These are phyloP conservation scores for Sarcomyxa edulis DNA, from an alignment of 768 basidiomycete genomes.

Conservation along the genomic window DNA sequence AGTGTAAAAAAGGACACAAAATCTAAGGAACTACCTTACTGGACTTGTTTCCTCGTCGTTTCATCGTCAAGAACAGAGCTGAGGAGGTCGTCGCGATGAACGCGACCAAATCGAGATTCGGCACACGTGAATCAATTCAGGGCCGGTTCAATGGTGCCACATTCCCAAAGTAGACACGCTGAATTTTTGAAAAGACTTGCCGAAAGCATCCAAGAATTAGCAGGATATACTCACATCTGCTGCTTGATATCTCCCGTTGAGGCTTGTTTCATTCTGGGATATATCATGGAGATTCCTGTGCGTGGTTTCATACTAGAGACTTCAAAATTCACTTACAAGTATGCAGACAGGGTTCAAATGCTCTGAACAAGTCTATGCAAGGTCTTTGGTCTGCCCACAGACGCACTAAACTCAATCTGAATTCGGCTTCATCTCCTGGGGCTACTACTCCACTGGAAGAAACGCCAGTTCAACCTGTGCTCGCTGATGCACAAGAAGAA, in stretches of 20 bases:
- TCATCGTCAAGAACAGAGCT: slow-evolving; percentile 22
- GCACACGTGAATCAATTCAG: slow-evolving; percentile 1
- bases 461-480: slow-evolving; percentile 10
- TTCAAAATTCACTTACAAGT: slow-evolving; percentile 25
- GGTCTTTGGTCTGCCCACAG: slow-evolving; percentile 70
- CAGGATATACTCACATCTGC: no score
- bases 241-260: no score
- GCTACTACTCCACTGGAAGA: slow-evolving; percentile 18
- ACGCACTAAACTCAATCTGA: slow-evolving; percentile 62
- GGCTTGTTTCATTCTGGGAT: no score
- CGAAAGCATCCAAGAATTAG: no score
- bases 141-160: slow-evolving; percentile 1
- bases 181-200: no score
- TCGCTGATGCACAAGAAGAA: slow-evolving; percentile 14
- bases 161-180: no score
- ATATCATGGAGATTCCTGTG: no score
- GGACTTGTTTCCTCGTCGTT: slow-evolving; percentile 60
- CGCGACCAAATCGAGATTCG: neutral
- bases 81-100: neutral
- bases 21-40: slow-evolving; percentile 49
- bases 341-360: slow-evolving; percentile 66
- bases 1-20: neutral
- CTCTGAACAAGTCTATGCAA: slow-evolving; percentile 78
- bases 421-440: slow-evolving; percentile 28
- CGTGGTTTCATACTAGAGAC: no score